phyloP scores from a whole-genome alignment of 73 alveolate genomes.

The Uronychia setigera region DNA sequence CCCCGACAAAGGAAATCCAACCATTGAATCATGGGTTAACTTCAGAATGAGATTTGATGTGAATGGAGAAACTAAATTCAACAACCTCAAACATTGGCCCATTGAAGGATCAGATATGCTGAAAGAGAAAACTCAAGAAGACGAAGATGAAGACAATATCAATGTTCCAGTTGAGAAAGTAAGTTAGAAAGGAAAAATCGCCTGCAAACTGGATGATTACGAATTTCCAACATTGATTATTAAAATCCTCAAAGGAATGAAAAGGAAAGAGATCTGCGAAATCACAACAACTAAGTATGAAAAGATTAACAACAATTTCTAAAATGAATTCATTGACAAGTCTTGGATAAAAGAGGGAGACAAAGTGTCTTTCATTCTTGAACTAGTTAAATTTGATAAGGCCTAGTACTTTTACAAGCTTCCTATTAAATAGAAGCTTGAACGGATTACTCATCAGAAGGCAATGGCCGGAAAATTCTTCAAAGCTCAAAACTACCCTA shows the following conservation, averaged over 20 bases:
- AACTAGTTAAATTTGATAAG: conserved; percentile 21
- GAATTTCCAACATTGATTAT: background rate
- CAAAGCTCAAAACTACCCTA: conserved; percentile 25
- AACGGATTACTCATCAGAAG: conserved; percentile 18
- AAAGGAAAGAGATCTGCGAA: conserved; percentile 40
- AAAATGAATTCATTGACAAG: conserved; percentile 22
- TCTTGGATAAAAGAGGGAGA: conserved; percentile 18
- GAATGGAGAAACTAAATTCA: conserved; percentile 39
- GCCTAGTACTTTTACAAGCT: conserved; percentile 37
- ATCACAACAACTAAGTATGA: conserved; percentile 15
- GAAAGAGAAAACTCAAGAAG: background rate
- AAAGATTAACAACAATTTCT: too few species aligned
- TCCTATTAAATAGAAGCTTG: conserved; percentile 20
- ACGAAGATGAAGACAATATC: background rate
- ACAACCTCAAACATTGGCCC: conserved; percentile 16
- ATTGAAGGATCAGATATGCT: too few species aligned
- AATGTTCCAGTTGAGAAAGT: conserved; percentile 22
- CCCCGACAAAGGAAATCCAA: conserved; percentile 25
- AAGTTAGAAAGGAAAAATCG: background rate
- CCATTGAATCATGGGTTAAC: conserved; percentile 36
- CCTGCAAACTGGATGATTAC: too few species aligned
- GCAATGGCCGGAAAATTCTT: conserved; percentile 53
- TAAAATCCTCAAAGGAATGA: too few species aligned
- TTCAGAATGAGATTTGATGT: conserved; percentile 47
- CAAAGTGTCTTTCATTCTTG: too few species aligned